These are phyloP conservation scores for Bauhinia variegata DNA, from an alignment of 306 rosid genomes.

Conservation along the genomic window DNA sequence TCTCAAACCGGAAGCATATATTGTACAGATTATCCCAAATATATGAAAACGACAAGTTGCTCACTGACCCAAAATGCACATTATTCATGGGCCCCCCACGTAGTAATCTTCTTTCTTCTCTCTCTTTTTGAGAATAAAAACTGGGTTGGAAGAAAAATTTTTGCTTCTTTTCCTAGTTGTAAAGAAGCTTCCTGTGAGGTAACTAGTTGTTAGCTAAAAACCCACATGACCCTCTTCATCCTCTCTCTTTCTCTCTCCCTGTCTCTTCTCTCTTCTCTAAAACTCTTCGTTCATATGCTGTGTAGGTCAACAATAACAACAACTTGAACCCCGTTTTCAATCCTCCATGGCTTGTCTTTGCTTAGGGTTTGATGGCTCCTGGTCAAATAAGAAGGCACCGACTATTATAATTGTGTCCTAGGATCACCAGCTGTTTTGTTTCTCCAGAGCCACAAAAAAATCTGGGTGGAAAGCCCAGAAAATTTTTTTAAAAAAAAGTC, in stretches of 20 bases:
- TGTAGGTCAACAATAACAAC: constrained; percentile 57
- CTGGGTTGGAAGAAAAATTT: constrained; percentile 39
- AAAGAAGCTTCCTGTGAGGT: constrained; percentile 49
- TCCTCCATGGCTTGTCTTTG: constrained; percentile 36
- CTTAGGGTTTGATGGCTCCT: constrained; percentile 58
- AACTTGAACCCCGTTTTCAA: constrained; percentile 28
- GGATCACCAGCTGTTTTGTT: constrained; percentile 16
- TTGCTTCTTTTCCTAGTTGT: constrained; percentile 36
- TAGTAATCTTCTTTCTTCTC: constrained; percentile 42
- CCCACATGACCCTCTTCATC: constrained; percentile 34
- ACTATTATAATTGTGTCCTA: constrained; percentile 37
- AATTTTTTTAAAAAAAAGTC: constrained; percentile 34
- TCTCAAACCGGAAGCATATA: constrained; percentile 40
- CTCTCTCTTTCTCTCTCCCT: no score
- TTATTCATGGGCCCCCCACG: constrained; percentile 72
- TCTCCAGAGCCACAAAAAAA: constrained; percentile 43
- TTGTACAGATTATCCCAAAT: constrained; percentile 35
- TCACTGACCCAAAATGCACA: constrained; percentile 67
- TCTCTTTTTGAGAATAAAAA: constrained; percentile 45
- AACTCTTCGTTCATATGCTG: constrained; percentile 10
- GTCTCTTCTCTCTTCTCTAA: not conserved
- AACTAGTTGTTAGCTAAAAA: constrained; percentile 41
- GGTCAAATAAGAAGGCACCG: constrained; percentile 74
- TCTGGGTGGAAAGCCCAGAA: constrained; percentile 27
- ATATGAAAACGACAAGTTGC: constrained; percentile 64